A percentile compares a stretch with the other conserved stretches of the same genome.
Conservation (phyloP, 306 rosid species). For the Vicia faba region DNA sequence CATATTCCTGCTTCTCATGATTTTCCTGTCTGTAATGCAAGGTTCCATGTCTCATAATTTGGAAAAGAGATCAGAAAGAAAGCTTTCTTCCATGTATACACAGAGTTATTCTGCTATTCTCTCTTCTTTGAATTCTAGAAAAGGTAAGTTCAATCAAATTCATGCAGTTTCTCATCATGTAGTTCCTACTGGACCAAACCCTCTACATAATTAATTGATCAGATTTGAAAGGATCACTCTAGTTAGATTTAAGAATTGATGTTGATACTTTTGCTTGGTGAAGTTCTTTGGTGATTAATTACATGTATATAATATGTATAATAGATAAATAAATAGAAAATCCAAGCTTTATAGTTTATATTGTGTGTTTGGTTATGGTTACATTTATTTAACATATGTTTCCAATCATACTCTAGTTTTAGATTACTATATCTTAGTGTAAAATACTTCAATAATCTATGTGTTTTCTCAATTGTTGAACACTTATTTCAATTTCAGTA, state of each 20-base stretch:
- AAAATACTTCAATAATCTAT: not conserved
- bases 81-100: conserved; percentile 47
- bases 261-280: conserved; percentile 4
- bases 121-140: conserved; percentile 39
- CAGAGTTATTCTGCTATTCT: conserved; percentile 43
- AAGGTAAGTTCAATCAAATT: conserved; percentile 39
- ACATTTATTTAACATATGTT: not conserved
- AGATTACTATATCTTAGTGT: not conserved
- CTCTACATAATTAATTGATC: conserved; percentile 61
- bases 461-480: too few species aligned
- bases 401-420: not conserved
- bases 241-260: conserved; percentile 16
- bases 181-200: conserved; percentile 75
- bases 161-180: conserved; percentile 55
- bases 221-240: conserved; percentile 14
- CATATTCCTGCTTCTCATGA: conserved; percentile 38
- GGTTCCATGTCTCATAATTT: conserved; percentile 42
- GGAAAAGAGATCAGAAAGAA: conserved; percentile 35
- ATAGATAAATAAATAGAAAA: not conserved
- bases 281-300: not conserved
- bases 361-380: conserved; percentile 11
- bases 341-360: not conserved
- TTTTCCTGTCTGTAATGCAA: conserved; percentile 41
- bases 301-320: not conserved
- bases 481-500: too few species aligned